Evolutionary conservation across 2,329 filamentous ascomycete species (phyloP).

Genomic region (Chaetomium sp.): DNA sequence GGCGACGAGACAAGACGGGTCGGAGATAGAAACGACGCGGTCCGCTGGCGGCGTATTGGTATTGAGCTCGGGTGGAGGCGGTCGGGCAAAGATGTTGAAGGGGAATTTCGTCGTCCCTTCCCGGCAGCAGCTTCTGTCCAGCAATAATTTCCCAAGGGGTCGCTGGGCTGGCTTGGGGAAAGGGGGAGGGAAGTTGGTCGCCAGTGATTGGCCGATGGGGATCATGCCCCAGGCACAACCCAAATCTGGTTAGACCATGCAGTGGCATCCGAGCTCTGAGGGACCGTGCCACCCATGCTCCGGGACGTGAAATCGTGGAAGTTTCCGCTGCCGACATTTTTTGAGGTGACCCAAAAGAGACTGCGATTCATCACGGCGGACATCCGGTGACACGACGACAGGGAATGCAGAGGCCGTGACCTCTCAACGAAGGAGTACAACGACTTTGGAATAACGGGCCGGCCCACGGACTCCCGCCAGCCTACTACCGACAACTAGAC

Average conservation of each 20-base stretch:
- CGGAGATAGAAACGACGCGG: neutral
- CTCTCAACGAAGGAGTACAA: neutral
- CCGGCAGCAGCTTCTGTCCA: slow-evolving; percentile 22
- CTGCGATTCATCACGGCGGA: slow-evolving; percentile 10
- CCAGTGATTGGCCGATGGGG: slow-evolving; percentile 23
- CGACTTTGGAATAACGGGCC: neutral
- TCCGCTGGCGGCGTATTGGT: slow-evolving; percentile 5
- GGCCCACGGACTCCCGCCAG: too few species aligned
- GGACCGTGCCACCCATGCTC: slow-evolving; percentile 22
- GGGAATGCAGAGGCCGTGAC: slow-evolving; percentile 10
- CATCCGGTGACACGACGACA: slow-evolving; percentile 9
- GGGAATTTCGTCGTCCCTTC: slow-evolving; percentile 23
- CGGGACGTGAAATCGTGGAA: slow-evolving; percentile 4
- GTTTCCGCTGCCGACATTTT: slow-evolving; percentile 22
- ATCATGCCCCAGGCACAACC: slow-evolving; percentile 22
- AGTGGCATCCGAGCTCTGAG: slow-evolving; percentile 12
- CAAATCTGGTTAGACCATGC: slow-evolving; percentile 18
- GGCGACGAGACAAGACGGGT: neutral
- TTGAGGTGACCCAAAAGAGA: slow-evolving; percentile 6
- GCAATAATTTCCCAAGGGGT: slow-evolving; percentile 29
- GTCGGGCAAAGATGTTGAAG: slow-evolving; percentile 18
- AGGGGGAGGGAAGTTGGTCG: slow-evolving; percentile 28
- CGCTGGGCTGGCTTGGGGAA: slow-evolving; percentile 31
- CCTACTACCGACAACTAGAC: neutral
- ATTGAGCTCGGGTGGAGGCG: slow-evolving; percentile 14